These are phyloP conservation scores for Acidomyces sp. DNA, from an alignment of 495 filamentous ascomycete genomes.

Conservation along the genomic window DNA sequence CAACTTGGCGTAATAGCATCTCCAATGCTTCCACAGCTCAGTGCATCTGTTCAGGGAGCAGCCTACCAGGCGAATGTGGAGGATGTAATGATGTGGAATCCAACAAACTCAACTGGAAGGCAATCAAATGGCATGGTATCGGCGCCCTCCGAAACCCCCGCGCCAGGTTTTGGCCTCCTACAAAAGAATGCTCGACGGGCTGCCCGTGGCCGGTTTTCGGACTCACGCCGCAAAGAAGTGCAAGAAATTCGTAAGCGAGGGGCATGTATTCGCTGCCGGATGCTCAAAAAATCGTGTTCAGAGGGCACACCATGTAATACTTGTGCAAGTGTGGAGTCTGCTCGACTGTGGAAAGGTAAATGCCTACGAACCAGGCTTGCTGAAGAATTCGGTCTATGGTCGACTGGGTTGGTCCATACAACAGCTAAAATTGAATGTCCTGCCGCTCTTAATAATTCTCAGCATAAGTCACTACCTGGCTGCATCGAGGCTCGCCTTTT, in stretches of 20 bases:
- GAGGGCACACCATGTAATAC: conserved; percentile 66
- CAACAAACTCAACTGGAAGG: background rate
- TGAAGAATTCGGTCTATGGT: conserved; percentile 60
- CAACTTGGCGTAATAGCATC: too few relatives aligned
- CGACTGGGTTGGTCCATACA: conserved; percentile 44
- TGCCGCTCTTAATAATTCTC: conserved; percentile 43
- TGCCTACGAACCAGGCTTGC: conserved; percentile 66
- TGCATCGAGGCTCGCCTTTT: conserved; percentile 59
- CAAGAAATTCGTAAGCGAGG: conserved; percentile 68
- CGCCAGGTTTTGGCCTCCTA: conserved; percentile 40
- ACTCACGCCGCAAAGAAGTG: conserved; percentile 59
- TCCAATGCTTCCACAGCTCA: too few relatives aligned
- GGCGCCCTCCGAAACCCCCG: conserved; percentile 1
- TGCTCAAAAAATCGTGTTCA: conserved; percentile 79
- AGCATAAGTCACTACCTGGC: conserved; percentile 44
- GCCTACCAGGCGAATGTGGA: background rate
- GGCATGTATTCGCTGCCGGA: conserved; percentile 74
- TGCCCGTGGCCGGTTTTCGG: conserved; percentile 55
- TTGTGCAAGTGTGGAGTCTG: conserved; percentile 64
- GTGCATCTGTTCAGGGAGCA: too few relatives aligned
- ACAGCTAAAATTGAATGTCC: conserved; percentile 23
- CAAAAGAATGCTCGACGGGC: conserved; percentile 36
- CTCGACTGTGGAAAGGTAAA: conserved; percentile 65
- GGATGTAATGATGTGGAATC: conserved; percentile 4
- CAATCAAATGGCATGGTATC: conserved; percentile 1